Percentiles rank a stretch among this genome's conserved stretches.
These are phyloP conservation scores for Pyrus hybrid DNA, from an alignment of 331 rosid genomes.

Conservation along the genomic window DNA sequence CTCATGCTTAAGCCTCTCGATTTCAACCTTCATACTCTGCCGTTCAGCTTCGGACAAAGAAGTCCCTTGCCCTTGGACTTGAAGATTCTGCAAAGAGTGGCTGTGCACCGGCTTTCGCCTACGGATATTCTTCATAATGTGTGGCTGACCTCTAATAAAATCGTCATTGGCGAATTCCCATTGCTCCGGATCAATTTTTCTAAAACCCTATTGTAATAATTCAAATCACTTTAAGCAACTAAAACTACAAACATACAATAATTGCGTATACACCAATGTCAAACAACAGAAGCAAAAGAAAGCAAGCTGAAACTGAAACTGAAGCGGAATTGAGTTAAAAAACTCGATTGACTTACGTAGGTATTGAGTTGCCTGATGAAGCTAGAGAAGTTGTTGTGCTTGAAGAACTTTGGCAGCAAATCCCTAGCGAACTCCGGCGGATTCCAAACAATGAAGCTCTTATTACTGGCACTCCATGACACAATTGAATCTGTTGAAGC, in stretches of 20 bases:
- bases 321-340: conserved; percentile 1
- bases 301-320: background rate
- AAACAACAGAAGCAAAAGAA: background rate
- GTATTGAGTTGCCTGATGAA: conserved; percentile 91
- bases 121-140: conserved; percentile 67
- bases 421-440: conserved; percentile 56
- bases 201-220: conserved; percentile 58
- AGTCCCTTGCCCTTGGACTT: conserved; percentile 47
- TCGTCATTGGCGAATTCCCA: conserved; percentile 89
- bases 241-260: background rate
- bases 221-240: background rate
- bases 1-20: conserved; percentile 49
- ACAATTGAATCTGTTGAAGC: conserved; percentile 51
- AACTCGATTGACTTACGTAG: conserved; percentile 51
- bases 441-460: conserved; percentile 75
- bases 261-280: background rate
- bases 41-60: conserved; percentile 45
- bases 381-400: conserved; percentile 92
- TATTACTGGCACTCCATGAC: conserved; percentile 59
- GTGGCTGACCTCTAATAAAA: conserved; percentile 65
- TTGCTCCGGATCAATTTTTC: conserved; percentile 70
- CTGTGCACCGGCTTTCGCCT: conserved; percentile 82
- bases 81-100: conserved; percentile 60
- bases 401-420: conserved; percentile 70
- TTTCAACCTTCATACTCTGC: conserved; percentile 40